A percentile compares a stretch with the other conserved stretches of the same genome.
Conservation (phyloP, 306 rosid genomes). For the Vigna hirtella region DNA sequence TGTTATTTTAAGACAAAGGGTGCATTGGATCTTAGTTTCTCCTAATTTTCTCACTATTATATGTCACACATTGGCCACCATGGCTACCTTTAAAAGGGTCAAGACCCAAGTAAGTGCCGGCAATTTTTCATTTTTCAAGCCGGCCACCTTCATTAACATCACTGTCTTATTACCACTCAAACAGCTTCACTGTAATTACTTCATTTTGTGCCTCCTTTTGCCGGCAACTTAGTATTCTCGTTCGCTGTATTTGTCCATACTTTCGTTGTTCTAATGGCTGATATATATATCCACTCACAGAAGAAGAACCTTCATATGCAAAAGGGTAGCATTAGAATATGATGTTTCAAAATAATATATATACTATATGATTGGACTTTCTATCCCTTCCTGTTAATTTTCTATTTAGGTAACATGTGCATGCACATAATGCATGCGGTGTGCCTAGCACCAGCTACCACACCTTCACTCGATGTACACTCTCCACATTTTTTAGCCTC, state of each 20-base stretch:
- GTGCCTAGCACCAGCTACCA: slow-evolving; percentile 43
- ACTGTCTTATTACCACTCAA: slow-evolving; percentile 55
- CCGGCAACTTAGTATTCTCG: slow-evolving; percentile 62
- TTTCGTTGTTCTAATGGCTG: slow-evolving; percentile 29
- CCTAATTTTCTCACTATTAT: slow-evolving; percentile 38
- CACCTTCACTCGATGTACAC: slow-evolving; percentile 40
- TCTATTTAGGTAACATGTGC: slow-evolving; percentile 52
- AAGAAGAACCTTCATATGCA: slow-evolving; percentile 44
- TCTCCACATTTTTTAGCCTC: slow-evolving; percentile 33
- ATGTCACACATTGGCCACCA: slow-evolving; percentile 51
- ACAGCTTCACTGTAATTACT: slow-evolving; percentile 32
- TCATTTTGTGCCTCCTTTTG: slow-evolving; percentile 57
- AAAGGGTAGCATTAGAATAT: slow-evolving; percentile 38
- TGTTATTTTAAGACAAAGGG: slow-evolving; percentile 48
- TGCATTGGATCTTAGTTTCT: slow-evolving; percentile 51
- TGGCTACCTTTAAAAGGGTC: slow-evolving; percentile 37
- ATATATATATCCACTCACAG: not conserved
- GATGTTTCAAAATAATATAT: slow-evolving; percentile 1
- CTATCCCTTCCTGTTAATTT: slow-evolving; percentile 41
- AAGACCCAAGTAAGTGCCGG: slow-evolving; percentile 48
- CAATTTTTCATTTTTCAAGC: slow-evolving; percentile 44
- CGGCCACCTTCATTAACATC: slow-evolving; percentile 56
- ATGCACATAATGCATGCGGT: slow-evolving; percentile 45
- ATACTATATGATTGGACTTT: slow-evolving; percentile 39
- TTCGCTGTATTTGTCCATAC: slow-evolving; percentile 57